Evolutionary conservation across 352 stramenopile genomes (phyloP), one percentile per base, ranked within the genome.

Genomic region (Peronospora belbahrii): DNA sequence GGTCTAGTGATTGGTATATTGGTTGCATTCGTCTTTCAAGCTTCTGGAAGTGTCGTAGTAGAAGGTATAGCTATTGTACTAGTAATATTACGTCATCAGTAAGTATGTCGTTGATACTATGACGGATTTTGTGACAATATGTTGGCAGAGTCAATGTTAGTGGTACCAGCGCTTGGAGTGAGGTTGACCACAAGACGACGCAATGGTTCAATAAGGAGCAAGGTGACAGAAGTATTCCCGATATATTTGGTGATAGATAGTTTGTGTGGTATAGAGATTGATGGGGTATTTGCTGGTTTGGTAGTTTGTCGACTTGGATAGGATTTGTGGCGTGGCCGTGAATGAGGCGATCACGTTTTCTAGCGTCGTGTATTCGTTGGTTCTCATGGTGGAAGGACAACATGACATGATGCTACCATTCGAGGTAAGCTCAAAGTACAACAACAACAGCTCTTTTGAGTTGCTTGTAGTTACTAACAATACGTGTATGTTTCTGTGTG

Each of bases 271-370:
- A 11, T 27, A 10, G 4, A 30, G 40, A 13, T n/a, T 30, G 11
- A 14, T 60, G 8, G 42, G 35, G 17, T 4, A 11, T 30, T 17
- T 52, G 19, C 11, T 35, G 31, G 1, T 13, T 13, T 35, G 31
- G 1, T 13, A 66, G 55, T 68, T 68, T 47, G 46, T 68, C 17
- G 55, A 62, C 40, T n/a, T 62, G 19, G 44, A 68, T 3, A 59
- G 49, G 39, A 68, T 94, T 45, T 71, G 62, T 19, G 79, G 77
- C 1, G 76, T 91, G 30, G 69, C 87, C 9, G 56, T 94, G 54
- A 90, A 89, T 49, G 82, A 94, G 49, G 77, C 68, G 3, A 91
- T 94, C 34, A 78, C 66, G 20, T 88, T 91, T 37, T 69, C 64
- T 15, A 72, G 79, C 35, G 82, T 91, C 0, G 73, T 89, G 13